Conservation (phyloP, 805 yeast genomes). For the Hanseniaspora meyeri region DNA sequence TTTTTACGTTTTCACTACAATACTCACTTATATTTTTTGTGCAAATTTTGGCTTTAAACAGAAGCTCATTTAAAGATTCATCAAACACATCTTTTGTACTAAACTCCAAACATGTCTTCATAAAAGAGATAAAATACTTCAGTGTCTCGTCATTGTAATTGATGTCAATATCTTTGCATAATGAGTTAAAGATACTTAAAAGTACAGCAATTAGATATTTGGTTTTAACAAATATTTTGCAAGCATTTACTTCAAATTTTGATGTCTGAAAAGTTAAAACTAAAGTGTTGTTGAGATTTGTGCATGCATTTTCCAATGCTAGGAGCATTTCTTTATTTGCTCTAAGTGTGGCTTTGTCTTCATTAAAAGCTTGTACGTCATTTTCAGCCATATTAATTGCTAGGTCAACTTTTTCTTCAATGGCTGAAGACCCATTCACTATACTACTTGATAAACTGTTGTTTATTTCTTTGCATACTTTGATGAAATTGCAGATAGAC, state of each 20-base stretch:
- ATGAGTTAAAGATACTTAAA: conserved; percentile 21
- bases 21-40: not conserved
- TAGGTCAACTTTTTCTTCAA: conserved; percentile 16
- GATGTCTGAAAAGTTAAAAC: conserved; percentile 22
- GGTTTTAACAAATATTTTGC: conserved; percentile 16
- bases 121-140: conserved; percentile 22
- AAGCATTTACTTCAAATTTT: conserved; percentile 7
- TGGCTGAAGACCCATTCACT: not conserved
- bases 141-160: conserved; percentile 27
- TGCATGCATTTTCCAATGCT: conserved; percentile 25
- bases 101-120: conserved; percentile 20
- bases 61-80: not conserved
- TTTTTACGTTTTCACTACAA: conserved; percentile 15
- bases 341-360: conserved; percentile 15
- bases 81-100: conserved; percentile 18
- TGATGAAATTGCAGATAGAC: conserved; percentile 7
- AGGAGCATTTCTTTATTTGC: conserved; percentile 17
- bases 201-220: conserved; percentile 27
- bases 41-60: conserved; percentile 12
- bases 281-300: conserved; percentile 31
- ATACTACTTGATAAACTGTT: conserved; percentile 14
- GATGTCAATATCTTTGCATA: conserved; percentile 20
- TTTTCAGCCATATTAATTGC: conserved; percentile 27
- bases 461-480: conserved; percentile 20
- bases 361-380: conserved; percentile 23